These are phyloP conservation scores for Kingdonia uniflora DNA, from an alignment of 164 flowering plant genomes.

Conservation along the genomic window DNA sequence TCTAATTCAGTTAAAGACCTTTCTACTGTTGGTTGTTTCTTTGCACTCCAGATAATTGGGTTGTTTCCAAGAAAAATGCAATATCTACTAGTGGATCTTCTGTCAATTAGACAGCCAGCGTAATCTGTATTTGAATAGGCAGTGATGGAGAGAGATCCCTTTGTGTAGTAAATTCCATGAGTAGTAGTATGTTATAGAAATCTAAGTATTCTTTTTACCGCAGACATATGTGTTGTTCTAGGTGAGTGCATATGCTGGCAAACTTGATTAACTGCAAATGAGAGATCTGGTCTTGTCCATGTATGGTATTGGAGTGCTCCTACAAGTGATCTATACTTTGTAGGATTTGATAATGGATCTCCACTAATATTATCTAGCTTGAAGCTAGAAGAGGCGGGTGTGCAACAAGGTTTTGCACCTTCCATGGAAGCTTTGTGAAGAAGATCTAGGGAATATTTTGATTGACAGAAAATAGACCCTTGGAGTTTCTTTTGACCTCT, in stretches of 20 bases:
- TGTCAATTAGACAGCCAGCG: not conserved
- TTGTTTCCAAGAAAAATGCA: not conserved
- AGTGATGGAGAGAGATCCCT: not conserved
- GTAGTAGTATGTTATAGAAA: not conserved
- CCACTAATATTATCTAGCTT: no score
- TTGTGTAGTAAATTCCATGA: not conserved
- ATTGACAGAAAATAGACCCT: not conserved
- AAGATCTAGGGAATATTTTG: not conserved
- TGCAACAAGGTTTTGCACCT: not conserved
- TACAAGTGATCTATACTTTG: not conserved
- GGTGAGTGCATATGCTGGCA: conserved; percentile 1
- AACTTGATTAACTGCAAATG: not conserved
- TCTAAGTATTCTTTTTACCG: not conserved
- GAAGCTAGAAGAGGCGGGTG: not conserved
- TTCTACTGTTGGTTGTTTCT: conserved; percentile 4
- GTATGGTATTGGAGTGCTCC: not conserved
- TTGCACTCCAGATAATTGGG: not conserved
- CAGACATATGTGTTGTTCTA: not conserved
- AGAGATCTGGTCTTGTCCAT: not conserved
- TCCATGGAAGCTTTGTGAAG: not conserved
- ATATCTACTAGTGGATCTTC: conserved; percentile 1
- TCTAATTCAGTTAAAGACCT: conserved; percentile 1
- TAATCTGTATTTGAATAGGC: conserved; percentile 3
- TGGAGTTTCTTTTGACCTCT: not conserved
- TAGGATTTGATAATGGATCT: not conserved